Evolutionary conservation across 371 early-diverging fungal species (phyloP), one percentile per base, ranked within the genome.

Genomic region (Mortierella sp.): DNA sequence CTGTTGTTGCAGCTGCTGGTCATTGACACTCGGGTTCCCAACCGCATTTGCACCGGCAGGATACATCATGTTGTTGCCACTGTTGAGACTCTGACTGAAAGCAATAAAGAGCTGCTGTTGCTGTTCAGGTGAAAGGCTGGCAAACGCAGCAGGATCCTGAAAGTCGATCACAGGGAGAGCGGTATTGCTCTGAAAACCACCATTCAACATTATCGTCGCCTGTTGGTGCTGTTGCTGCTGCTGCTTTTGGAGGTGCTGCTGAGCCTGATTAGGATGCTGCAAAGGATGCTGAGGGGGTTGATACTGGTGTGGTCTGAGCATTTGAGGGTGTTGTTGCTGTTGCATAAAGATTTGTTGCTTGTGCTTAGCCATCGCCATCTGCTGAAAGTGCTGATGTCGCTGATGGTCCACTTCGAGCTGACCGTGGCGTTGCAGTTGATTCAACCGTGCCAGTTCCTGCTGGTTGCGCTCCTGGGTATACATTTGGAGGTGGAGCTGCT

Each of bases 381-480:
- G 80, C 45, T 84, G 84, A 47, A 80, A 78, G 28, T 84, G 75
- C 38, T 80, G 81, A 34, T 84, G 81, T 28, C 76, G 80, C 38
- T 84, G 84, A 24, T 70, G 68, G 9, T 76, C 79, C 45, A 76
- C 3, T 34, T 84, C 79, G 9, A 84, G 65, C 31, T 79, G 76
- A 1, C 81, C 78, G 48, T 81, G 85, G n/a, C 85, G 79, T 44
- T 73, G 81, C 16, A 80, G 75, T 16, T 72, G 73, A 26, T 58
- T 68, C 44, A 78, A 70, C 28, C 50, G 72, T 2, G 76, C 77
- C 52, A 84, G 71, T 70, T 84, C 81, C 34, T 78, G 84, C 54
- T 84, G 84, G 38, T 54, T 74, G 14, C 58, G 85, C 77, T 84
- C 85, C 45, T 84, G 85, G 70, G 75, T 79, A 76, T 78, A 81